These are phyloP conservation scores for Fonsecaea pedrosoi DNA, from an alignment of 2,329 filamentous ascomycete species.

Conservation along the genomic window DNA sequence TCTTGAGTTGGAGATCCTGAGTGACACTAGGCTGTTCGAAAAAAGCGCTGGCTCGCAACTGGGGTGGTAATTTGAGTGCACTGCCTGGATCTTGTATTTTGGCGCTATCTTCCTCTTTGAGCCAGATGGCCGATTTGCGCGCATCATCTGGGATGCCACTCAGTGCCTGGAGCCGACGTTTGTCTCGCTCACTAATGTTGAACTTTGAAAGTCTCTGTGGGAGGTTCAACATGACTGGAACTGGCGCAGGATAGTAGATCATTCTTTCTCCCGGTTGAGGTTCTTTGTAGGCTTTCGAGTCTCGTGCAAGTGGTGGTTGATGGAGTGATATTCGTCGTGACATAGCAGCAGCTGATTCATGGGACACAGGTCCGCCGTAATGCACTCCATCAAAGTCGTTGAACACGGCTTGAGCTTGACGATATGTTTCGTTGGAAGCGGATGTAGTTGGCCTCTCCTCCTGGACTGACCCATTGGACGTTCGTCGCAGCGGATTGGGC, in stretches of 20 bases:
- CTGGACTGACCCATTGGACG: slow-evolving; percentile 22
- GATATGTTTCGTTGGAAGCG: slow-evolving; percentile 55
- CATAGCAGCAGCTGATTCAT: slow-evolving; percentile 38
- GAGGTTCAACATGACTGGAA: slow-evolving; percentile 90
- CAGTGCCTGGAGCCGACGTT: slow-evolving; percentile 75
- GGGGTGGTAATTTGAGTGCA: slow-evolving; percentile 69
- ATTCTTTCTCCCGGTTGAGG: slow-evolving; percentile 73
- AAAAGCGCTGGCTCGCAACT: slow-evolving; percentile 87
- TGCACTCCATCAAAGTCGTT: slow-evolving; percentile 60
- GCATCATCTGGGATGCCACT: slow-evolving; percentile 65
- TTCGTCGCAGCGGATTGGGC: slow-evolving; percentile 14
- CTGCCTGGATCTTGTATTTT: slow-evolving; percentile 22
- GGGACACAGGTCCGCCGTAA: slow-evolving; percentile 42
- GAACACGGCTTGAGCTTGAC: slow-evolving; percentile 51
- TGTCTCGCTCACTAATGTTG: slow-evolving; percentile 68
- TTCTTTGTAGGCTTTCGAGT: slow-evolving; percentile 49
- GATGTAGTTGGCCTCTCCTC: slow-evolving; percentile 47
- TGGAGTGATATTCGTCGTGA: slow-evolving; percentile 47
- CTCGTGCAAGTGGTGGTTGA: slow-evolving; percentile 50
- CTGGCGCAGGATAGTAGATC: slow-evolving; percentile 94
- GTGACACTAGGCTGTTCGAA: slow-evolving; percentile 73
- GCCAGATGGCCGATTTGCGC: slow-evolving; percentile 60
- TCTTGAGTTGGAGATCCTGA: slow-evolving; percentile 65
- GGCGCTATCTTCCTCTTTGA: slow-evolving; percentile 43
- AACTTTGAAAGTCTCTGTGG: slow-evolving; percentile 84